Conservation (phyloP, 208 protist genomes). For the Porcisia hertigi region DNA sequence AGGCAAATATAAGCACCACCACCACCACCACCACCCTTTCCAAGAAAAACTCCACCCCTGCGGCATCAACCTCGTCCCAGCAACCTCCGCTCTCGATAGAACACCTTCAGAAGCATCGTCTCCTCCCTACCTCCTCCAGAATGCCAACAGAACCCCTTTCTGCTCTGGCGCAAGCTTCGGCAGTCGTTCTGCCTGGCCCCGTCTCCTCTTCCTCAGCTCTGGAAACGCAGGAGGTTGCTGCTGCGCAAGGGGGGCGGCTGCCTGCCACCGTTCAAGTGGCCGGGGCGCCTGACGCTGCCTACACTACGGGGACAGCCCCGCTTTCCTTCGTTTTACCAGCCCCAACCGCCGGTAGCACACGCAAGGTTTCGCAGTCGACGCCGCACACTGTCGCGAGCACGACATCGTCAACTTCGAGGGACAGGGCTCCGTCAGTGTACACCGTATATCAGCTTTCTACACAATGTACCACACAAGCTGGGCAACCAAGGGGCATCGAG, state of each 20-base stretch:
- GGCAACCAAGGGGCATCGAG: background rate
- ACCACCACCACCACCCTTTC: background rate
- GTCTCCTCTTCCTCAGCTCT: background rate
- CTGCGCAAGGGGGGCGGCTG: background rate
- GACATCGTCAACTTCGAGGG: background rate
- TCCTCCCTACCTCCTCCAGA: background rate
- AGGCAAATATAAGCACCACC: background rate
- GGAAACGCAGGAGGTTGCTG: background rate
- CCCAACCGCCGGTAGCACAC: background rate
- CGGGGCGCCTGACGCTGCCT: background rate
- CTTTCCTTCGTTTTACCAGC: background rate
- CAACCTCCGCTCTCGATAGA: constrained; percentile 10
- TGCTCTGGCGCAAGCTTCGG: background rate
- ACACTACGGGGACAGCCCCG: background rate
- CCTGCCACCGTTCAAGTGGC: background rate
- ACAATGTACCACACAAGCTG: background rate
- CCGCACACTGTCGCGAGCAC: background rate
- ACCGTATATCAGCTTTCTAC: constrained; percentile 15
- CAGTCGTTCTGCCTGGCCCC: background rate
- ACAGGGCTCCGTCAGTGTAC: background rate
- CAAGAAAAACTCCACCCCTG: background rate
- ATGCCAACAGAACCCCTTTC: background rate
- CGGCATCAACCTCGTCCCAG: background rate
- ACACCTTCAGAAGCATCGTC: background rate
- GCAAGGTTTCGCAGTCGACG: background rate